These are phyloP conservation scores for Quercus variabilis DNA, from an alignment of 306 rosid genomes.

Conservation along the genomic window DNA sequence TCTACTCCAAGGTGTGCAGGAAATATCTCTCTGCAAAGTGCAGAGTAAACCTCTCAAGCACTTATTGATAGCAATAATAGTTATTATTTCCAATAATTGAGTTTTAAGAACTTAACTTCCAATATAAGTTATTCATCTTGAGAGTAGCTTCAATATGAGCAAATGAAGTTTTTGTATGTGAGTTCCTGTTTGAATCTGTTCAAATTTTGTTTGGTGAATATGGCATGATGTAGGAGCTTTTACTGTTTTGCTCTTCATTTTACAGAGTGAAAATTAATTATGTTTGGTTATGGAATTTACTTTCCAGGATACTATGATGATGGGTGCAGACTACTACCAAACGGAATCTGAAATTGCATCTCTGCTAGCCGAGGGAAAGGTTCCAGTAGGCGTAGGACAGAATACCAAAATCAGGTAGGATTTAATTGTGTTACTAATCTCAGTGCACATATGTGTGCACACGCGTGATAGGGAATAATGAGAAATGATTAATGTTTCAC, in stretches of 20 bases:
- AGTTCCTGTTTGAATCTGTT: not conserved
- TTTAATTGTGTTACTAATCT: not conserved
- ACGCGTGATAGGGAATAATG: not conserved
- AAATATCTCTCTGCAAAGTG: not conserved
- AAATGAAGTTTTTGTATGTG: not conserved
- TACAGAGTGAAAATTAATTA: conserved; percentile 1
- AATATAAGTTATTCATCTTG: not conserved
- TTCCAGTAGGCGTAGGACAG: conserved; percentile 95
- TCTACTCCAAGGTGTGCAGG: no score
- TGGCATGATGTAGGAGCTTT: not conserved
- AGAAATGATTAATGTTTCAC: not conserved
- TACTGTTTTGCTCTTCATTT: conserved; percentile 7
- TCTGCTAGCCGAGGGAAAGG: conserved; percentile 72
- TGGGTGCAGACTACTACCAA: conserved; percentile 99
- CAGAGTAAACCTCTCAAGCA: not conserved
- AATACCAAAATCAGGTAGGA: conserved; percentile 85
- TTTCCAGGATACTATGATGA: conserved; percentile 94
- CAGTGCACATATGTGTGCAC: no score
- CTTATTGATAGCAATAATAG: not conserved
- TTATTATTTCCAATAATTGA: not conserved
- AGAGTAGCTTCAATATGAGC: not conserved
- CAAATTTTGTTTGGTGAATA: not conserved
- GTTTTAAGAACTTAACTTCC: not conserved
- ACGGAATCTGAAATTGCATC: conserved; percentile 88
- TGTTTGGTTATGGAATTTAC: conserved; percentile 16